Evolutionary conservation across 2,329 filamentous ascomycete species (phyloP).

Genomic region (Teratosphaeria zuluensis): DNA sequence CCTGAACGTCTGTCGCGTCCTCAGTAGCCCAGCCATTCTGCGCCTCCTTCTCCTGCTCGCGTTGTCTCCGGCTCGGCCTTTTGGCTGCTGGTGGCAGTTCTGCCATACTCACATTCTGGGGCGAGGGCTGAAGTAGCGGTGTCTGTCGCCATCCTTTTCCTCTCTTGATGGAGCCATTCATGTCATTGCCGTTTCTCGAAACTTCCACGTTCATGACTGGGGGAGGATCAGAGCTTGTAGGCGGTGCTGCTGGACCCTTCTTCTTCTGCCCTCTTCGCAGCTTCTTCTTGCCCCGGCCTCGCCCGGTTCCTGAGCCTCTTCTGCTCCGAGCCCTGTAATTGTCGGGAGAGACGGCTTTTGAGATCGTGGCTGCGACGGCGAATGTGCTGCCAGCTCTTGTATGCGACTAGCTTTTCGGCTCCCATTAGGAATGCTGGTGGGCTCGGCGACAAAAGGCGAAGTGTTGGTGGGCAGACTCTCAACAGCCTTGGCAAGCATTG

Average conservation of each 20-base stretch:
- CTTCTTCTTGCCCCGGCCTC: constrained; percentile 36
- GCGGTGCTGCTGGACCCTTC: constrained; percentile 17
- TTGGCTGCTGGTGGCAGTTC: constrained; percentile 10
- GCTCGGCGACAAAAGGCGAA: constrained; percentile 29
- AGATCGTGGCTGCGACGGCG: background rate
- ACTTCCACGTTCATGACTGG: constrained; percentile 26
- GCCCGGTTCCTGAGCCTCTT: constrained; percentile 1
- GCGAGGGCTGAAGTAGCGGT: constrained; percentile 54
- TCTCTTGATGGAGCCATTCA: constrained; percentile 31
- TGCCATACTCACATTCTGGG: constrained; percentile 29
- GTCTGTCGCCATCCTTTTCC: constrained; percentile 61
- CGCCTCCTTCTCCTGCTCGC: constrained; percentile 37
- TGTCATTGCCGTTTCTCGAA: constrained; percentile 28
- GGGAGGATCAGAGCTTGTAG: constrained; percentile 14
- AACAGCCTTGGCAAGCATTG: constrained; percentile 25
- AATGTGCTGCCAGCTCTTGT: background rate
- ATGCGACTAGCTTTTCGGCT: constrained; percentile 10
- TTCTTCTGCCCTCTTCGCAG: constrained; percentile 36
- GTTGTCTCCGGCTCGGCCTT: constrained; percentile 36
- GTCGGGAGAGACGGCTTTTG: background rate
- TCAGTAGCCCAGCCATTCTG: constrained; percentile 81
- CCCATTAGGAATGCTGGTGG: constrained; percentile 6
- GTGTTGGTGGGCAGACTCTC: constrained; percentile 27
- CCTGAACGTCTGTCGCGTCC: constrained; percentile 88
- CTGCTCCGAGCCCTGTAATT: background rate